Base-by-base conservation (phyloP, 2,329 filamentous ascomycete genomes). In the Botryotinia globosa region DNA sequence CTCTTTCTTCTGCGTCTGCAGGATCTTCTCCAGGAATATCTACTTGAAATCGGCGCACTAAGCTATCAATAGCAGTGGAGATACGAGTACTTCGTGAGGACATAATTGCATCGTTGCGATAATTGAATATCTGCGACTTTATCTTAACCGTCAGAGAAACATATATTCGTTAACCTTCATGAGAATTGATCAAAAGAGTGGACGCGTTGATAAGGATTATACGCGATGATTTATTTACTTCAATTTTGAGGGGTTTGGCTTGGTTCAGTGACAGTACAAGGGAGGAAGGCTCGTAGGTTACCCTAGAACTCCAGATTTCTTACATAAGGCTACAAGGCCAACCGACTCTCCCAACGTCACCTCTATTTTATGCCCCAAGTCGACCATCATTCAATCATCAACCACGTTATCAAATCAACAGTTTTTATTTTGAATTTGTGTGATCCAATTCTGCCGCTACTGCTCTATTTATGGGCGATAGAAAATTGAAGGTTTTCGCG, bases 1-100 rank as follows among this genome's bases (percentile, higher is more conserved):
- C 89, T 75, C 91, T 89, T 77, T 91, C 85, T 80, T 94, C 89
- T 32, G 89, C 88, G 14, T 84, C 83, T n/a, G 88, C 89, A 75
- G 93, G 89, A 79, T 90, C 88, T 77, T 93, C 90, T 75, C 88
- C 84, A 58, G 88, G 86, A 75, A 90, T 86, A 67, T 86, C 84
- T 72, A 92, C 92, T 72, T 96, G 85, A 73, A 95, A 85, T 80
- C 92, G 91, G 78, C 90, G 86, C 80, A 97, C 90, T 80, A 97
- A 87, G 82, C 91, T 91, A 81, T 92, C 89, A 81, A 97, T 90
- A 81, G 92, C 93, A 81, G 90, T 90, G 81, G 91, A 89, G 83
- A 97, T 88, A 84, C 93, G 92, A 82, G 89, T 85, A 76, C 82
- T 76, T 74, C 77, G 75, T 68, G 78, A 77, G 74, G 79, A 80